Evolutionary conservation across 2,329 filamentous ascomycete species (phyloP).

Genomic region (Pezicula carpinea): DNA sequence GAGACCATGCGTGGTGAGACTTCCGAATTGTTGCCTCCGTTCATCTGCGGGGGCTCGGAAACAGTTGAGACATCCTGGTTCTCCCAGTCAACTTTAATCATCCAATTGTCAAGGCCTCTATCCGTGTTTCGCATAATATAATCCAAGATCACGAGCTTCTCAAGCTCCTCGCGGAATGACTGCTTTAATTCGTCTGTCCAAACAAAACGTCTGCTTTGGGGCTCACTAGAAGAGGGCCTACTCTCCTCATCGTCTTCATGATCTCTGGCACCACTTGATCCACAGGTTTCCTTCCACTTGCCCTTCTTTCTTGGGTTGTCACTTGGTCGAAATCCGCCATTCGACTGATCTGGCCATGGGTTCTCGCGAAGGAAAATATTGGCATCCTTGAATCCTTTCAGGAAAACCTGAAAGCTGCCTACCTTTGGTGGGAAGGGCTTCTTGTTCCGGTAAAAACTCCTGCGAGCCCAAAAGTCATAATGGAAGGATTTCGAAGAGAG

Average conservation of each 20-base stretch:
- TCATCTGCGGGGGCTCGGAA: constrained; percentile 72
- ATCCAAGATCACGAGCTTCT: constrained; percentile 94
- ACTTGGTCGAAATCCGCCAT: constrained; percentile 60
- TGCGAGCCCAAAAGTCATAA: constrained; percentile 95
- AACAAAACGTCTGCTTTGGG: constrained; percentile 47
- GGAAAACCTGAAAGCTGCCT: constrained; percentile 94
- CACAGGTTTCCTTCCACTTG: constrained; percentile 79
- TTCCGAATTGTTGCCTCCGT: constrained; percentile 49
- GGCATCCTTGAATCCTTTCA: constrained; percentile 95
- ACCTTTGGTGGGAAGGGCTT: constrained; percentile 84
- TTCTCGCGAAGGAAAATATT: constrained; percentile 93
- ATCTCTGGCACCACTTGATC: constrained; percentile 52
- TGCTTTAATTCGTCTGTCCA: constrained; percentile 90
- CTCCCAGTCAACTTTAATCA: constrained; percentile 93
- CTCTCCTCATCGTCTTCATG: constrained; percentile 53
- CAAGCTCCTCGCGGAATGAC: constrained; percentile 88
- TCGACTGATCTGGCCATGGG: constrained; percentile 86
- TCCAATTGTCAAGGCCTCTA: constrained; percentile 96
- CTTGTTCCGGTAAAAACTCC: constrained; percentile 81
- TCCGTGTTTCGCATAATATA: constrained; percentile 99
- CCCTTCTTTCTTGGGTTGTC: constrained; percentile 64
- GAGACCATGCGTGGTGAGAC: constrained; percentile 44
- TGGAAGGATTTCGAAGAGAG: constrained; percentile 96
- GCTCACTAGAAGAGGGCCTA: constrained; percentile 24
- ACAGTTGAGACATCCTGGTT: constrained; percentile 78